Conservation (phyloP, 2,329 filamentous ascomycete species). For the Dactylellina drechsleri region DNA sequence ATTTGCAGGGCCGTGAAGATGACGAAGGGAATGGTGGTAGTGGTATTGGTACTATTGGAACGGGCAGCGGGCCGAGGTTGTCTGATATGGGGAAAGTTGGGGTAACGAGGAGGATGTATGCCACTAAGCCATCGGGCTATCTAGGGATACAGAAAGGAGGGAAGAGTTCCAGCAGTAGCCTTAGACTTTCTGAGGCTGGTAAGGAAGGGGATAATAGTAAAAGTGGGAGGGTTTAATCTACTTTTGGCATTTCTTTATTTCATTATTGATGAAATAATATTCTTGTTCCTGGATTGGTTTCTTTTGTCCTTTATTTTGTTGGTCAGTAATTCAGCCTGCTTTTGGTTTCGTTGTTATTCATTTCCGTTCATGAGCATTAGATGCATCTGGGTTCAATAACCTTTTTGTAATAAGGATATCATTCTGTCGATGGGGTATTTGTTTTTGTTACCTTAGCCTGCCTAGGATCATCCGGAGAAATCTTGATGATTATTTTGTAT, state of each 20-base stretch:
- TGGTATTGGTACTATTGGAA: slow-evolving; percentile 15
- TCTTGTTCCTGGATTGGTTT: slow-evolving; percentile 29
- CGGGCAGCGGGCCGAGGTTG: slow-evolving; percentile 32
- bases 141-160: slow-evolving; percentile 33
- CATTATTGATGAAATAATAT: slow-evolving; percentile 6
- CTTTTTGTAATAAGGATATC: slow-evolving; percentile 18
- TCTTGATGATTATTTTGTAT: background rate
- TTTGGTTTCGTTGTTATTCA: slow-evolving; percentile 9
- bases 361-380: slow-evolving; percentile 27
- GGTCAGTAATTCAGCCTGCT: slow-evolving; percentile 13
- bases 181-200: slow-evolving; percentile 25
- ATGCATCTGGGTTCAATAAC: slow-evolving; percentile 8
- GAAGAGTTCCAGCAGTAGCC: slow-evolving; percentile 40
- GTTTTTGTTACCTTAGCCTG: background rate
- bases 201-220: slow-evolving; percentile 13
- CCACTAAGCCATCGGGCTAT: slow-evolving; percentile 33
- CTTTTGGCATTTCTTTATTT: too few relatives aligned
- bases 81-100: slow-evolving; percentile 46
- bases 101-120: slow-evolving; percentile 52
- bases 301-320: slow-evolving; percentile 8
- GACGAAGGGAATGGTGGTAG: slow-evolving; percentile 23
- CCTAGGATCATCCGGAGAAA: background rate
- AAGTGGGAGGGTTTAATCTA: too few relatives aligned
- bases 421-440: slow-evolving; percentile 1
- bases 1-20: slow-evolving; percentile 30